Conservation (phyloP, 1,284 basidiomycete species). For the Anthracocystis setariae region DNA sequence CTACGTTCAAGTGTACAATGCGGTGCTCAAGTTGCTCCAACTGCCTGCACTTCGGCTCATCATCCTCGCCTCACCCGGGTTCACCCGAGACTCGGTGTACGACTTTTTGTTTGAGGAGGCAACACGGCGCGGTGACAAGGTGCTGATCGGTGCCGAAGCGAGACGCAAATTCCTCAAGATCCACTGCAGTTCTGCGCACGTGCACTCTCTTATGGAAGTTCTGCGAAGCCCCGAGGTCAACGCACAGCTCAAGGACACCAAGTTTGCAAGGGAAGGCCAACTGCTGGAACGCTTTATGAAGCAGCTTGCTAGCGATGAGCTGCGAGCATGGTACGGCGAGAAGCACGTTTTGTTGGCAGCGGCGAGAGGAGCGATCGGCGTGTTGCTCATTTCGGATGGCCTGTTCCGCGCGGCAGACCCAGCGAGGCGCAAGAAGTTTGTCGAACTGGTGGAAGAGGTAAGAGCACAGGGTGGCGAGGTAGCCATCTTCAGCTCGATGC, state of each 20-base stretch:
- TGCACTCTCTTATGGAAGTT: conserved; percentile 94
- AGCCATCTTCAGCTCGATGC: conserved; percentile 97
- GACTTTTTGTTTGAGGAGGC: conserved; percentile 73
- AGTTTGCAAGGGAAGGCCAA: conserved; percentile 92
- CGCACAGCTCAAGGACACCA: conserved; percentile 89
- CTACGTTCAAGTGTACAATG: conserved; percentile 84
- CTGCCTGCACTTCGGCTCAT: conserved; percentile 84
- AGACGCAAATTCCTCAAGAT: conserved; percentile 88
- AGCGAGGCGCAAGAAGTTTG: conserved; percentile 74
- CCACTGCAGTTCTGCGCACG: conserved; percentile 90
- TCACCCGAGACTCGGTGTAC: conserved; percentile 88
- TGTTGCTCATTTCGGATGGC: conserved; percentile 92
- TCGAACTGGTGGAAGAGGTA: conserved; percentile 87
- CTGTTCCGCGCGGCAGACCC: conserved; percentile 76
- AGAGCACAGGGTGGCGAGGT: conserved; percentile 89
- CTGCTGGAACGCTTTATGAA: conserved; percentile 71
- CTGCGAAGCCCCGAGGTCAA: conserved; percentile 80
- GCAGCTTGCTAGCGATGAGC: conserved; percentile 91
- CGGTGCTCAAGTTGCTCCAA: conserved; percentile 88
- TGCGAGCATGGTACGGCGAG: conserved; percentile 98
- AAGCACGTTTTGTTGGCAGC: conserved; percentile 90
- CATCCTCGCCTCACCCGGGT: conserved; percentile 95
- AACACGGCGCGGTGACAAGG: conserved; percentile 81
- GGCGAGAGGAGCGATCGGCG: conserved; percentile 91
- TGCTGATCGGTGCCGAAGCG: conserved; percentile 75